Percentiles rank a stretch among this genome's conserved stretches.
phyloP scores from a whole-genome alignment of 2,329 filamentous ascomycete species.

The Aspergillus pseudoglaucus region DNA sequence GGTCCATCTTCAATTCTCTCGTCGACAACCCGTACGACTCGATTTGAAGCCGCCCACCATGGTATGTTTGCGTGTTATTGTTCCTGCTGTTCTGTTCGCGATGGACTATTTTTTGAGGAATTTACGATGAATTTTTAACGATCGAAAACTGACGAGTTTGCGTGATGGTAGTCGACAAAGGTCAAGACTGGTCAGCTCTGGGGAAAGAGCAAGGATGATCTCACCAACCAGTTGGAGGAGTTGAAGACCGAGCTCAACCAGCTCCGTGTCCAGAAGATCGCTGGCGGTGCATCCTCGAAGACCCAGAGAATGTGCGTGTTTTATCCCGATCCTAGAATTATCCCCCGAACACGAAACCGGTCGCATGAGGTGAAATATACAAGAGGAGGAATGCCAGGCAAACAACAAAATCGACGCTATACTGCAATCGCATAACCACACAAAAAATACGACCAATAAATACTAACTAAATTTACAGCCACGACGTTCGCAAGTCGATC shows the following conservation, averaged over 20 bases:
- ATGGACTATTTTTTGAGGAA: background rate
- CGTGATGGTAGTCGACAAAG: slow-evolving; percentile 53
- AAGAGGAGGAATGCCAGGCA: slow-evolving; percentile 1
- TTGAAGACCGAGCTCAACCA: slow-evolving; percentile 94
- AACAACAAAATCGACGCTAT: slow-evolving; percentile 1
- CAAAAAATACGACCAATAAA: slow-evolving; percentile 2
- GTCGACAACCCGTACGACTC: slow-evolving; percentile 42
- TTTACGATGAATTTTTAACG: background rate
- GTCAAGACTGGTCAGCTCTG: slow-evolving; percentile 97
- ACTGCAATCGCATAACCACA: background rate
- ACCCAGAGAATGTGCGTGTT: slow-evolving; percentile 87
- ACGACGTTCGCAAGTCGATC: slow-evolving; percentile 99
- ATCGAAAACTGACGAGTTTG: slow-evolving; percentile 17
- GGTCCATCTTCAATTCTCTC: slow-evolving; percentile 38
- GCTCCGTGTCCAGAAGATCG: slow-evolving; percentile 97
- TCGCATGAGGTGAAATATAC: slow-evolving; percentile 1
- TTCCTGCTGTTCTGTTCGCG: background rate
- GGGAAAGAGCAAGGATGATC: slow-evolving; percentile 98
- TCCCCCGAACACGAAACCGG: background rate
- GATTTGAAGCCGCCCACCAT: slow-evolving; percentile 37
- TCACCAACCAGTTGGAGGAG: slow-evolving; percentile 90
- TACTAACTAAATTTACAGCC: slow-evolving; percentile 51
- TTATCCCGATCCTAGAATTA: slow-evolving; percentile 7
- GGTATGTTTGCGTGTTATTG: slow-evolving; percentile 29
- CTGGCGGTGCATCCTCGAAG: slow-evolving; percentile 86